These are phyloP conservation scores for Taxillus chinensis DNA, from an alignment of 164 flowering plant species.

Conservation along the genomic window DNA sequence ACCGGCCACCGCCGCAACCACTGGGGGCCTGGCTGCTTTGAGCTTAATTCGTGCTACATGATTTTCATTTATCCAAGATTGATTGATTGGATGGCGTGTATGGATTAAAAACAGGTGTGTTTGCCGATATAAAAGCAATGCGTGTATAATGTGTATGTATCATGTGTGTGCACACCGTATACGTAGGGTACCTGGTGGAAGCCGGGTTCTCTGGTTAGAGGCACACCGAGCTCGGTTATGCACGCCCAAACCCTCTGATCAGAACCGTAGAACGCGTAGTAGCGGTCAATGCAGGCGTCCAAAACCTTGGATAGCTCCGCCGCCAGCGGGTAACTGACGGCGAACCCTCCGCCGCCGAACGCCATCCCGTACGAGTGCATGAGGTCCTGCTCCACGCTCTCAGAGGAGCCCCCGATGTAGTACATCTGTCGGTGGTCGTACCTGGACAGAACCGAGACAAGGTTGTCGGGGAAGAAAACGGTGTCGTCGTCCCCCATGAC, in stretches of 20 bases:
- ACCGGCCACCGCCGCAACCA: too few species aligned
- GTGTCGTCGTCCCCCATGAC: constrained; percentile 97
- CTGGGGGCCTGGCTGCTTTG: too few species aligned
- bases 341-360: constrained; percentile 91
- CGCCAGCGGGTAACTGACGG: constrained; percentile 61
- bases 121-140: too few species aligned
- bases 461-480: constrained; percentile 65
- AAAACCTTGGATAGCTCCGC: constrained; percentile 24
- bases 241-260: constrained; percentile 65
- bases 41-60: too few species aligned
- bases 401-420: constrained; percentile 70
- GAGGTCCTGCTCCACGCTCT: constrained; percentile 74
- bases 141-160: too few species aligned
- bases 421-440: constrained; percentile 62
- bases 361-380: constrained; percentile 69
- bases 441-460: constrained; percentile 42
- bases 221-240: constrained; percentile 42
- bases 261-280: constrained; percentile 58
- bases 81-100: too few species aligned
- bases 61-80: too few species aligned
- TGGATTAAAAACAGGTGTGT: too few species aligned
- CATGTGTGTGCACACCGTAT: too few species aligned
- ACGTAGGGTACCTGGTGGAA: constrained; percentile 44
- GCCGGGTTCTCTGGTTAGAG: constrained; percentile 39
- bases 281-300: constrained; percentile 61